These are phyloP conservation scores for Cyclotella choctawhatcheeana DNA, from an alignment of 108 stramenopile species.

Conservation along the genomic window DNA sequence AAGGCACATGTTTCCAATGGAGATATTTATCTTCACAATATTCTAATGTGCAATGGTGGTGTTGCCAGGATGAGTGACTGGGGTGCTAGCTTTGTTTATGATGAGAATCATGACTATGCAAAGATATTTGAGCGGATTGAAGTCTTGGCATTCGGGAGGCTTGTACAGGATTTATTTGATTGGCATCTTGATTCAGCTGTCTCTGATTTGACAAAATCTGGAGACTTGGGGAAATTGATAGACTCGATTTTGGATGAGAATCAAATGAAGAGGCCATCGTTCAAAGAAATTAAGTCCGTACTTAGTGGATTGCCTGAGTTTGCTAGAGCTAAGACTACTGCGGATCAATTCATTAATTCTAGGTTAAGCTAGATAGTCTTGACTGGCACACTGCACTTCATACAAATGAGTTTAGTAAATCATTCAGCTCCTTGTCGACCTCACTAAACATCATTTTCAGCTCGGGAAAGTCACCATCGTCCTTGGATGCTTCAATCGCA, in stretches of 20 bases:
- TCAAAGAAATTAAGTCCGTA: conserved; percentile 16
- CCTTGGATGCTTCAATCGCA: conserved; percentile 45
- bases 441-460: conserved; percentile 85
- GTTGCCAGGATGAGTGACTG: conserved; percentile 28
- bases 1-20: conserved; percentile 29
- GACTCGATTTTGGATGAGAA: conserved; percentile 22
- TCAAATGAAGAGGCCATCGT: conserved; percentile 20
- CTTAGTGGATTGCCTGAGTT: conserved; percentile 20
- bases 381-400: no score
- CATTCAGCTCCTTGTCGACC: conserved; percentile 83
- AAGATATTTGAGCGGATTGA: conserved; percentile 36
- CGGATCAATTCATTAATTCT: not conserved
- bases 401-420: conserved; percentile 72
- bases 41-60: conserved; percentile 24
- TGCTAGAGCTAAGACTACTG: not conserved
- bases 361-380: no score
- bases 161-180: conserved; percentile 44
- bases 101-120: conserved; percentile 7
- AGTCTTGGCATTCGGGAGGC: conserved; percentile 36
- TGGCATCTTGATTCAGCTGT: conserved; percentile 26
- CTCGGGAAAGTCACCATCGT: conserved; percentile 69
- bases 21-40: conserved; percentile 44
- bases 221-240: not conserved
- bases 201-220: conserved; percentile 27
- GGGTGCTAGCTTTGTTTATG: conserved; percentile 38